Evolutionary conservation across 352 stramenopile species (phyloP), one percentile per base, ranked within the genome.

Genomic region (Globisporangium rhizosaccharum): DNA sequence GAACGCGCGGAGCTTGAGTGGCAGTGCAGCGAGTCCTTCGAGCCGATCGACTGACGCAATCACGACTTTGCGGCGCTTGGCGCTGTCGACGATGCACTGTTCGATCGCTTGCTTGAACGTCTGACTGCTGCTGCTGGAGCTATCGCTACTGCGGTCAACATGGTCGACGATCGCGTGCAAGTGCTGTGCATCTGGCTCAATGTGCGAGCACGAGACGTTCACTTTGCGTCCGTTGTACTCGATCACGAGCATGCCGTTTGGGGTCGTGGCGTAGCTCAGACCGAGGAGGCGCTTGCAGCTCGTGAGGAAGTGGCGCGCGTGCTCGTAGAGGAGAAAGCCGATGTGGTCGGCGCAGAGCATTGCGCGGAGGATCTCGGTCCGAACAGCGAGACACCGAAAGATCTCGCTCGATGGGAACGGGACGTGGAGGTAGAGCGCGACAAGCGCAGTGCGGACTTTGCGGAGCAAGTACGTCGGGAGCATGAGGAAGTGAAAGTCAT

Each of bases 361-460:
- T 2, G 85, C 88, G 36, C 92, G 85, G 20, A 98, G 72, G 54
- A 98, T 91, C 66, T 95, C 87, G 9, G 93, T 94, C 20, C 92
- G 75, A 69, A 90, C 85, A 0, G 80, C 74, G 45, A 99, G 81
- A 4, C 96, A 99, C 11, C 96, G 80, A 62, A 99, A 99, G 51
- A 99, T 98, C 70, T 99, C 97, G 15, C 91, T 98, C 25, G 90
- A 98, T 18, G 97, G 97, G 61, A 99, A 99, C 52, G 97, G 97
- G 9, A 97, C 97, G 66, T 99, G 97, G 20, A 99, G 70, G 72
- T 99, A 99, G 48, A 98, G 87, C 7, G 96, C 97, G 65, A 99
- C 91, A 61, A 97, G 90, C 20, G 96, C 94, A 26, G 87, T 95
- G 0, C 75, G 70, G 39, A 98, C 79, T 18, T 91, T 84, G 28